Conservation (phyloP, 257 asterid genomes). For the Lantana camara region DNA sequence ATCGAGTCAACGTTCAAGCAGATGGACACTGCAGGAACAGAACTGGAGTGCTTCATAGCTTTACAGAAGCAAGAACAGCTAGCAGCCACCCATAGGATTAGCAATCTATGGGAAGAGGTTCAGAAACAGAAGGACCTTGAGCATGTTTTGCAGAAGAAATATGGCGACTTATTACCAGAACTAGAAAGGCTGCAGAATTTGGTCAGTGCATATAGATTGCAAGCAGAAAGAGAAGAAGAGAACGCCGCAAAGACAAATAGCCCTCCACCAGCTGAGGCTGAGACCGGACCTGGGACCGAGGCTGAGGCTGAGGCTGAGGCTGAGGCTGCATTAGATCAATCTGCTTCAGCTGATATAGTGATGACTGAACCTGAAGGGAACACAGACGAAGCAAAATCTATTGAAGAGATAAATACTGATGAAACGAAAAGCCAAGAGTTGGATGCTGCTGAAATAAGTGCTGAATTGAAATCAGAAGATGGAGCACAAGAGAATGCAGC, state of each 20-base stretch:
- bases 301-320: slow-evolving; percentile 14
- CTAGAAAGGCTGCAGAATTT: slow-evolving; percentile 54
- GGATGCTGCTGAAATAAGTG: slow-evolving; percentile 16
- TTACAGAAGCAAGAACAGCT: slow-evolving; percentile 79
- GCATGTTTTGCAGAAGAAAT: slow-evolving; percentile 63
- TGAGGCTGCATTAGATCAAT: slow-evolving; percentile 22
- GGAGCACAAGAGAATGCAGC: not conserved
- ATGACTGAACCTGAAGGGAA: slow-evolving; percentile 20
- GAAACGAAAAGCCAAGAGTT: slow-evolving; percentile 30
- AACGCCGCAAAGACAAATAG: slow-evolving; percentile 36
- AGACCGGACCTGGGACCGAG: not conserved
- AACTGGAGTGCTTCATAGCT: slow-evolving; percentile 82
- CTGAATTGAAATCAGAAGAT: slow-evolving; percentile 15
- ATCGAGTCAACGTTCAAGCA: slow-evolving; percentile 76
- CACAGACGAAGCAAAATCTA: slow-evolving; percentile 25
- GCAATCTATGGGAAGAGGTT: slow-evolving; percentile 93
- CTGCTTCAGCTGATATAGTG: slow-evolving; percentile 21
- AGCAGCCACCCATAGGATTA: slow-evolving; percentile 77
- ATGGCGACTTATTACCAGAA: slow-evolving; percentile 63
- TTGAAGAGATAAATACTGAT: slow-evolving; percentile 22
- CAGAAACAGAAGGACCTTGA: slow-evolving; percentile 98
- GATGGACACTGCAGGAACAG: slow-evolving; percentile 90
- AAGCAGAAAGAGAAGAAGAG: slow-evolving; percentile 58
- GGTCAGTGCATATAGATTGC: slow-evolving; percentile 46
- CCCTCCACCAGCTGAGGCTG: slow-evolving; percentile 31